Conservation (phyloP, 1,284 basidiomycete genomes). For the Tilletia indica region DNA sequence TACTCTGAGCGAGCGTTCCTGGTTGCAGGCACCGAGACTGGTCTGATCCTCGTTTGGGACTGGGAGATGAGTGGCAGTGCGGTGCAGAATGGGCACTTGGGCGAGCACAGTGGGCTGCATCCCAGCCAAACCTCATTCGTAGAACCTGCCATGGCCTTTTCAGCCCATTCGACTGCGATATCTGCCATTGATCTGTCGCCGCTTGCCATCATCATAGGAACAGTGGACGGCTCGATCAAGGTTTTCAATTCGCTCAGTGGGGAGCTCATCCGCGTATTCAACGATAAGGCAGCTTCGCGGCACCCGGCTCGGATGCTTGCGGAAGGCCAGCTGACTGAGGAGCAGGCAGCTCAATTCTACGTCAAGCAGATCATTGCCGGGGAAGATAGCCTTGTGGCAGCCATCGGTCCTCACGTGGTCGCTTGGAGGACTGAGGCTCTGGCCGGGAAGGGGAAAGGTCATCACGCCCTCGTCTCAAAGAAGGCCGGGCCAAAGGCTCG, state of each 20-base stretch:
- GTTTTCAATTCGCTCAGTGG: conserved; percentile 69
- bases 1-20: conserved; percentile 49
- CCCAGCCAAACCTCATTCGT: conserved; percentile 34
- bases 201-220: conserved; percentile 37
- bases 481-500: neutral
- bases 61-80: conserved; percentile 37
- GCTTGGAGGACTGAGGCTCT: conserved; percentile 69
- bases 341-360: conserved; percentile 58
- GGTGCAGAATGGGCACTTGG: conserved; percentile 21
- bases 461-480: conserved; percentile 51
- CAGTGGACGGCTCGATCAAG: conserved; percentile 64
- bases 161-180: conserved; percentile 41
- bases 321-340: conserved; percentile 59
- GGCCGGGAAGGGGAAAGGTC: conserved; percentile 45
- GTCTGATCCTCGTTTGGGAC: conserved; percentile 45
- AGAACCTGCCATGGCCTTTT: conserved; percentile 58
- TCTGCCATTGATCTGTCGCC: conserved; percentile 43
- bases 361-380: conserved; percentile 69
- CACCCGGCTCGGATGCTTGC: conserved; percentile 64
- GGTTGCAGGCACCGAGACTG: conserved; percentile 43
- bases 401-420: conserved; percentile 67
- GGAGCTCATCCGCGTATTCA: conserved; percentile 47
- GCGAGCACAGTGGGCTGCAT: neutral
- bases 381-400: conserved; percentile 66
- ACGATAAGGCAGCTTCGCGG: conserved; percentile 46